Conservation (phyloP, 2,329 filamentous ascomycete species). For the Blastomyces emzantsi region DNA sequence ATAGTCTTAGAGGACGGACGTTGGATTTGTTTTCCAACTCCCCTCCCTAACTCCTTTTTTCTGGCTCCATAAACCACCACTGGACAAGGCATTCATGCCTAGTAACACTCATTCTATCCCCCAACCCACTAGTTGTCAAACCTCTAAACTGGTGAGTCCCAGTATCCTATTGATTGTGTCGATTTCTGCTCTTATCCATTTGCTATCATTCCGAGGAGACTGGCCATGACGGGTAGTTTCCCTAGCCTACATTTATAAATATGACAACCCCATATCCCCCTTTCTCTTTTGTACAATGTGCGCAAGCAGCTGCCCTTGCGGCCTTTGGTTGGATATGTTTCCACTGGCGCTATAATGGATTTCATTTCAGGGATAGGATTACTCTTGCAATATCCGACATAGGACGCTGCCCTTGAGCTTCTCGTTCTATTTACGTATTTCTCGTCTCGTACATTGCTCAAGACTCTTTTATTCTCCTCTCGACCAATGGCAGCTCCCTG, state of each 20-base stretch:
- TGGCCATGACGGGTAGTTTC: background rate
- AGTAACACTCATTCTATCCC: background rate
- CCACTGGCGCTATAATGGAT: background rate
- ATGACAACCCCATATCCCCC: background rate
- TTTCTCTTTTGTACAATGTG: background rate
- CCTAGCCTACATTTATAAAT: background rate
- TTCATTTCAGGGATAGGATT: background rate
- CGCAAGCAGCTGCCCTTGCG: background rate
- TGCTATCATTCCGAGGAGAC: background rate
- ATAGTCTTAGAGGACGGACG: background rate
- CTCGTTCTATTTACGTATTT: background rate
- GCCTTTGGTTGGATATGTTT: background rate
- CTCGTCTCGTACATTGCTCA: background rate
- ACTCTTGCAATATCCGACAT: background rate
- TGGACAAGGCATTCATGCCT: background rate
- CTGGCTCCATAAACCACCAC: background rate
- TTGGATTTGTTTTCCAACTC: background rate
- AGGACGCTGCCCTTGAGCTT: background rate
- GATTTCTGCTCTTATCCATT: background rate
- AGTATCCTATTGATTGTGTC: background rate
- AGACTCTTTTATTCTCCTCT: background rate
- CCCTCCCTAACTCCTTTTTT: background rate
- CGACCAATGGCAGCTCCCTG: background rate
- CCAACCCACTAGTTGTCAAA: background rate
- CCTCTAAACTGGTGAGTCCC: background rate